Evolutionary conservation across 371 early-diverging fungal genomes (phyloP).

Genomic region (Rhizopus delemar): DNA sequence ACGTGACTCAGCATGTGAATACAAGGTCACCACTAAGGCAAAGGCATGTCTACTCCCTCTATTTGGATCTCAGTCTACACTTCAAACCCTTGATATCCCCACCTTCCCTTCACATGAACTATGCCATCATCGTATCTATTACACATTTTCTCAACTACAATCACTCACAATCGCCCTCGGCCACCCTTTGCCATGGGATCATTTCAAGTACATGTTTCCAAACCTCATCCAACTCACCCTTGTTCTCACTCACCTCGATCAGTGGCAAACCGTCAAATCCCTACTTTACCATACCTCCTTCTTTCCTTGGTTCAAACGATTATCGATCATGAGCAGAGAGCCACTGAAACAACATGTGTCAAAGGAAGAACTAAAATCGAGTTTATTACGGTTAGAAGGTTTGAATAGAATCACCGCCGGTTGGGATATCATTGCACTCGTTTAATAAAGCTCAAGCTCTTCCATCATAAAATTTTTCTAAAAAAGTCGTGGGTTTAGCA

Average conservation of each 20-base stretch:
- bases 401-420: conserved; percentile 38
- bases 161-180: conserved; percentile 15
- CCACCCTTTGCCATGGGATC: conserved; percentile 17
- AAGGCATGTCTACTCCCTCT: conserved; percentile 6
- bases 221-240: conserved; percentile 23
- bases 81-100: conserved; percentile 24
- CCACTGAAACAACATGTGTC: conserved; percentile 24
- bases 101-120: conserved; percentile 21
- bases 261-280: conserved; percentile 20
- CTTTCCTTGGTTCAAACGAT: conserved; percentile 39
- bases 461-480: conserved; percentile 22
- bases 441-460: too few relatives aligned
- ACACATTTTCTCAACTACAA: conserved; percentile 17
- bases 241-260: conserved; percentile 10
- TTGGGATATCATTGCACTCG: conserved; percentile 41
- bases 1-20: conserved; percentile 27
- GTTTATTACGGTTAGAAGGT: conserved; percentile 29
- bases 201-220: conserved; percentile 26
- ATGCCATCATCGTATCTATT: background rate
- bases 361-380: conserved; percentile 26
- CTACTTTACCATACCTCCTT: conserved; percentile 24
- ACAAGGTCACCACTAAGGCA: background rate
- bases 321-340: conserved; percentile 28
- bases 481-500: conserved; percentile 39
- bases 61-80: conserved; percentile 13